These are phyloP conservation scores for Antarctomyces pellizariae DNA, from an alignment of 495 filamentous ascomycete species.

Conservation along the genomic window DNA sequence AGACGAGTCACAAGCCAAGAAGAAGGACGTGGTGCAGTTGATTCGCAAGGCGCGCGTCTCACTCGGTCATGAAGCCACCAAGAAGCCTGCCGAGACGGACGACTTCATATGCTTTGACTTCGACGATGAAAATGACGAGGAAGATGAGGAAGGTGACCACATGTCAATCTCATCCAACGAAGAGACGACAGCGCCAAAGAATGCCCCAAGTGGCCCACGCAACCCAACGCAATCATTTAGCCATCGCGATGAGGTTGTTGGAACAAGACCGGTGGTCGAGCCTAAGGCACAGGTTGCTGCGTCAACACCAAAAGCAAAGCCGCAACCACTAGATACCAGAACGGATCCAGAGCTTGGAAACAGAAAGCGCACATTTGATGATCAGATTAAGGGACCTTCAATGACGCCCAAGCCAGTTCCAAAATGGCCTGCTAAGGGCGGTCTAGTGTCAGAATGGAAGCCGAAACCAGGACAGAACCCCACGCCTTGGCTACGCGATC, in stretches of 20 bases:
- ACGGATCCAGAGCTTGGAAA: constrained; percentile 20
- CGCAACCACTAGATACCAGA: too few species aligned
- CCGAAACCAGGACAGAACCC: constrained; percentile 18
- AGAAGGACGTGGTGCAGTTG: constrained; percentile 61
- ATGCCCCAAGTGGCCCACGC: too few species aligned
- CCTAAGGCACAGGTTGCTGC: too few species aligned
- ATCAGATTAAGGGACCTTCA: constrained; percentile 32
- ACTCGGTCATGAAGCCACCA: constrained; percentile 14
- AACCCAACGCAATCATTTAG: too few species aligned
- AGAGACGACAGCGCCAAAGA: too few species aligned
- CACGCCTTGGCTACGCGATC: constrained; percentile 39
- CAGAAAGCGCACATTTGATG: constrained; percentile 49
- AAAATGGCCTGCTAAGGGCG: constrained; percentile 20
- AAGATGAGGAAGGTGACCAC: constrained; percentile 2
- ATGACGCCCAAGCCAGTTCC: constrained; percentile 19
- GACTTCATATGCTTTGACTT: constrained; percentile 73
- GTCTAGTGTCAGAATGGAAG: constrained; percentile 34
- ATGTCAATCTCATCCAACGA: background rate
- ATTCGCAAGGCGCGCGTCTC: constrained; percentile 62
- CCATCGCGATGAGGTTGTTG: too few species aligned
- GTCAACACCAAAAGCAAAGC: too few species aligned
- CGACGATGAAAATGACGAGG: constrained; percentile 23
- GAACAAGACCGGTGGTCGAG: too few species aligned
- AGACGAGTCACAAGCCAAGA: constrained; percentile 37
- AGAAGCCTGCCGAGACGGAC: constrained; percentile 31